Evolutionary conservation across 176 grass and related monocot species (phyloP), one percentile per base, ranked within the genome.

Genomic region (Oryza glumipatula): DNA sequence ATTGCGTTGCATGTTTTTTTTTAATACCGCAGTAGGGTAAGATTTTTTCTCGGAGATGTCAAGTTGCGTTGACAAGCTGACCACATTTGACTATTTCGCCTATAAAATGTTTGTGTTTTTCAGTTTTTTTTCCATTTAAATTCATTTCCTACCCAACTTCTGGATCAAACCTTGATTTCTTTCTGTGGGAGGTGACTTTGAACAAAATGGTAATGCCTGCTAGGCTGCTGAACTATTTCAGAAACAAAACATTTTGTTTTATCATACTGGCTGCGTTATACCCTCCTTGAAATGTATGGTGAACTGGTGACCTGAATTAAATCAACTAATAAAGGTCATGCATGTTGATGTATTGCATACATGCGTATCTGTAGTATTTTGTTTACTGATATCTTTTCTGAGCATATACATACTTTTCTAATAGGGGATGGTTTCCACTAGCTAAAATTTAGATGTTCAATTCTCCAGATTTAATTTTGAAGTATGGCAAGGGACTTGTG

Each of bases 231-330:
- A 41, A 70, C 17, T 21, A 41, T 39, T 70, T 21, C 35, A 21
- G 9, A 33, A 65, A 60, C 19, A 23, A 33, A 70, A n/a, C 15
- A 44, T 84, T 43, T 5, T 84, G 14, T 44, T 44, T 30, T 84
- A 15, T 45, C 28, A 70, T 77, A 77, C 74, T 77, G 35, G 16
- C 39, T 61, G 22, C 23, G 58, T 83, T 74, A 47, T 38, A 74
- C 46, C 41, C 71, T 66, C 56, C 6, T 22, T 19, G 19, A 22
- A 61, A 61, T 22, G 8, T 22, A 19, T 2, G 7, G 0, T 21
- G n/a, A 82, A 23, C 38, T 65, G 73, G 41, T 36, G 8, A 10
- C 16, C 39, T 65, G 33, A 74, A 74, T 74, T 48, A 56, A 56
- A 56, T 49, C 13, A 49, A 49, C 47, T 15, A 66, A 6, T 11